Evolutionary conservation across 169 alveolate genomes (phyloP), one percentile per base, ranked within the genome.

Genomic region (Theileria annulata): DNA sequence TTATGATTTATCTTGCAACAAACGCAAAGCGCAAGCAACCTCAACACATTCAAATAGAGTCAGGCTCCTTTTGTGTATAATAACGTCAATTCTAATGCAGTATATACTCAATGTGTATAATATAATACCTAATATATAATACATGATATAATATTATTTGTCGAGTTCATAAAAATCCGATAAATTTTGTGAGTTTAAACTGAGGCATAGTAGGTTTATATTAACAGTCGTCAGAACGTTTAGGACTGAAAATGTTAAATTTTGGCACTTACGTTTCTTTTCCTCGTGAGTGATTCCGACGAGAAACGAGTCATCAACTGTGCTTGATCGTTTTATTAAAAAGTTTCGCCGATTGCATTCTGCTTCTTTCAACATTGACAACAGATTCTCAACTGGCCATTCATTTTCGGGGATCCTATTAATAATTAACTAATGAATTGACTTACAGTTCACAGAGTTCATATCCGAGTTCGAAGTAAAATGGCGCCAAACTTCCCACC

Each of bases 321-420:
- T 60, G 31, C 17, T 69, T 35, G 64, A 54, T 31, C 87, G 88
- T 17, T 85, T 79, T 59, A 90, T 62, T 74, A 90, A 68, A 66
- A 85, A 83, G 28, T 77, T 27, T 54, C 94, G 71, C 56, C 94
- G 72, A 49, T 87, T 87, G 60, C 87, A 83, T 47, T 90, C 94
- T 6, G 92, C 94, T 49, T 86, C 85, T 70, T 80, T 71, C 30
- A 90, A 82, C 23, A 90, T 33, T 60, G 80, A 83, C 51, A 67
- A 82, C 68, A 90, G 83, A 51, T 90, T 90, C 42, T 90, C 94
- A n/a, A 90, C 91, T n/a, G 94, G 94, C 94, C 94, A 90, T 71
- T 90, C 94, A 78, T 63, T 79, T 63, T 90, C 92, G 25, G 94
- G 94, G 25, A 90, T 23, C 69, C 94, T 90, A 78, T n/a, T 25